Base-by-base conservation (phyloP, 2,329 filamentous ascomycete species). In the Calycina herbarum region DNA sequence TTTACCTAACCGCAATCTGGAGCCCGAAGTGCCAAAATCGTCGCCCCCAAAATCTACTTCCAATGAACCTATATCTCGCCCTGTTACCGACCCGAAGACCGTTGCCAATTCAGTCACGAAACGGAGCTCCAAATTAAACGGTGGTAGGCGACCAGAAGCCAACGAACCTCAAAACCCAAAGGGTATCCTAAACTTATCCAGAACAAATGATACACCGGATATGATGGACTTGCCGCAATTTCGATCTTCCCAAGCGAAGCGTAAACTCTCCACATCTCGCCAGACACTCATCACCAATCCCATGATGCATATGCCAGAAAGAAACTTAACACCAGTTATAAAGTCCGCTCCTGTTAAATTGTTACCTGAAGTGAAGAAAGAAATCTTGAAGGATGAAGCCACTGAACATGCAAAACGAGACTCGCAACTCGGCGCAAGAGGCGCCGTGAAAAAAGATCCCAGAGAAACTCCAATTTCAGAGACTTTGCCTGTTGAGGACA, bases 101-200 rank as follows among this genome's bases (percentile, higher is more conserved):
- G 13, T 61, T 24, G 64, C 63, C 17, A 68, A 61, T 38, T 59
- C 66, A n/a, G 40, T 61, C 7, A 57, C 60, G 13, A 63, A 60
- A 38, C 62, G 40, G 63, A 62, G 48, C 45, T 45, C 59, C 27
- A 65, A 40, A 60, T 56, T 57, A 20, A 59, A 63, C 56, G 61
- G n/a, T 65, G 68, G 51, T 51, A 72, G 57, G 58, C 64, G 59
- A 57, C 63, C 59, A 64, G 73, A 69, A 57, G 62, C 59, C 48
- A 59, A 58, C 27, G 72, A 76, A 58, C 65, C 73, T 40, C 68
- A 72, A 69, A 59, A 66, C 61, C 56, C 70, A n/a, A 74, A 70
- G 70, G 71, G 66, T 35, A 71, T 68, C 57, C 64, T 70, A 51
- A 75, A 68, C 63, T 71, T 69, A 62, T 65, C 69, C 27, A 71